A percentile compares a stretch with the other conserved stretches of the same genome.
phyloP scores from a whole-genome alignment of 2,329 filamentous ascomycete species.

The Fusarium poae region DNA sequence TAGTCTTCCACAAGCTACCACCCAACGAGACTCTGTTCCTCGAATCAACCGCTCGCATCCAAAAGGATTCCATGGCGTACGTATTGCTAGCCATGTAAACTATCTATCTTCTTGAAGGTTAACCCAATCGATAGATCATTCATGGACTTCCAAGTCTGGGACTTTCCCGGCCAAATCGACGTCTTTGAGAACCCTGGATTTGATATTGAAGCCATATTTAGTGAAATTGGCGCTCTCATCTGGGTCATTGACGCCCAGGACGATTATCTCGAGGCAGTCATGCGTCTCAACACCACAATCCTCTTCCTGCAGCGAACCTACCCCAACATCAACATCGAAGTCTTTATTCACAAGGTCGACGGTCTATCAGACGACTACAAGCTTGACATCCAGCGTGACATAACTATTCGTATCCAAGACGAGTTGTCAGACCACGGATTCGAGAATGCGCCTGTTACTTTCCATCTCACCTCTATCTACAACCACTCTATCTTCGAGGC shows the following conservation, averaged over 20 bases:
- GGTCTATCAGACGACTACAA: slow-evolving; percentile 98
- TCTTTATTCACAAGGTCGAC: slow-evolving; percentile 99
- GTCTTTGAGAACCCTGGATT: slow-evolving; percentile 88
- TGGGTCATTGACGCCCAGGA: slow-evolving; percentile 99
- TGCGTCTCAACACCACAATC: slow-evolving; percentile 88
- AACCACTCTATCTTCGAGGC: slow-evolving; percentile 99
- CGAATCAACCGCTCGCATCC: slow-evolving; percentile 92
- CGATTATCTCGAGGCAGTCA: slow-evolving; percentile 93
- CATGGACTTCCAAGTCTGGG: slow-evolving; percentile 99
- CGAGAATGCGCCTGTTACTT: slow-evolving; percentile 92
- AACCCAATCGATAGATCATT: slow-evolving; percentile 76
- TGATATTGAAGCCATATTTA: slow-evolving; percentile 93
- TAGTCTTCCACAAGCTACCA: slow-evolving; percentile 98
- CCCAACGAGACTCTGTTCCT: slow-evolving; percentile 96
- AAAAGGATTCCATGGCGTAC: slow-evolving; percentile 95
- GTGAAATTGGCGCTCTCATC: slow-evolving; percentile 91
- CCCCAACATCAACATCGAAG: slow-evolving; percentile 95
- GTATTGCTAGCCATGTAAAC: slow-evolving; percentile 52
- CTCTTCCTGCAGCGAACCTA: slow-evolving; percentile 89
- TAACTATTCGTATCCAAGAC: slow-evolving; percentile 95
- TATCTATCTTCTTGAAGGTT: slow-evolving; percentile 1
- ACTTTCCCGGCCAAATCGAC: slow-evolving; percentile 95
- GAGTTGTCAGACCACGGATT: slow-evolving; percentile 94
- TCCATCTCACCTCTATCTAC: slow-evolving; percentile 97
- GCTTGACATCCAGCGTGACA: slow-evolving; percentile 94